Evolutionary conservation across 306 rosid genomes (phyloP).

Genomic region (Inga oerstediana): DNA sequence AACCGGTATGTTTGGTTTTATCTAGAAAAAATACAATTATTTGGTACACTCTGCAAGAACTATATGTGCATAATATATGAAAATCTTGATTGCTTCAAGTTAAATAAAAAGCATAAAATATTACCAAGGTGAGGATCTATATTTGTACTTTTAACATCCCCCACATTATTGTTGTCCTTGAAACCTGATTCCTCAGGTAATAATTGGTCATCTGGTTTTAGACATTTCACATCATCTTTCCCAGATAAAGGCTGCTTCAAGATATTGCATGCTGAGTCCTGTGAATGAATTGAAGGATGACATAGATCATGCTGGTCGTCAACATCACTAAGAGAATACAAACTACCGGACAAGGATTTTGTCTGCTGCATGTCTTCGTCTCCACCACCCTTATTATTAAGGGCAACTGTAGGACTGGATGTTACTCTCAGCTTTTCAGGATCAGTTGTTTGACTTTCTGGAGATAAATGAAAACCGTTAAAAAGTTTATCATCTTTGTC

Average conservation of each 20-base stretch:
- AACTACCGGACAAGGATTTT: slow-evolving; percentile 68
- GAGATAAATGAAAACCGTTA: slow-evolving; percentile 31
- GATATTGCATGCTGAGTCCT: slow-evolving; percentile 54
- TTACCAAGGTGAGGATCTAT: slow-evolving; percentile 57
- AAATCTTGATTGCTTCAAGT: slow-evolving; percentile 28
- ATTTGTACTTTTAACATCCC: slow-evolving; percentile 41
- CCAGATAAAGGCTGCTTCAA: slow-evolving; percentile 37
- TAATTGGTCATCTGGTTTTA: slow-evolving; percentile 37
- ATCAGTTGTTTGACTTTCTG: slow-evolving; percentile 33
- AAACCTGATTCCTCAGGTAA: slow-evolving; percentile 35
- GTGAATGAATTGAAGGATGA: slow-evolving; percentile 58
- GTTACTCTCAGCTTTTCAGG: slow-evolving; percentile 37
- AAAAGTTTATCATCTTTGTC: slow-evolving; percentile 44
- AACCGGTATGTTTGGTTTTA: neutral
- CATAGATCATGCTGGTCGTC: slow-evolving; percentile 33
- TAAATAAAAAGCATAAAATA: neutral
- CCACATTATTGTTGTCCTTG: slow-evolving; percentile 41
- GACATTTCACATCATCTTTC: slow-evolving; percentile 42
- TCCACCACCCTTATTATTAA: slow-evolving; percentile 37
- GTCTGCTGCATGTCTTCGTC: slow-evolving; percentile 44
- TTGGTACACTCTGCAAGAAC: slow-evolving; percentile 22
- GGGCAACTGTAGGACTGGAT: slow-evolving; percentile 56
- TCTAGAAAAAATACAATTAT: neutral
- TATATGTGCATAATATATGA: slow-evolving; percentile 6
- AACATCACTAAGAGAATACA: slow-evolving; percentile 37